These are phyloP conservation scores for Microcyclospora tardicrescens DNA, from an alignment of 2,329 filamentous ascomycete genomes.

Conservation along the genomic window DNA sequence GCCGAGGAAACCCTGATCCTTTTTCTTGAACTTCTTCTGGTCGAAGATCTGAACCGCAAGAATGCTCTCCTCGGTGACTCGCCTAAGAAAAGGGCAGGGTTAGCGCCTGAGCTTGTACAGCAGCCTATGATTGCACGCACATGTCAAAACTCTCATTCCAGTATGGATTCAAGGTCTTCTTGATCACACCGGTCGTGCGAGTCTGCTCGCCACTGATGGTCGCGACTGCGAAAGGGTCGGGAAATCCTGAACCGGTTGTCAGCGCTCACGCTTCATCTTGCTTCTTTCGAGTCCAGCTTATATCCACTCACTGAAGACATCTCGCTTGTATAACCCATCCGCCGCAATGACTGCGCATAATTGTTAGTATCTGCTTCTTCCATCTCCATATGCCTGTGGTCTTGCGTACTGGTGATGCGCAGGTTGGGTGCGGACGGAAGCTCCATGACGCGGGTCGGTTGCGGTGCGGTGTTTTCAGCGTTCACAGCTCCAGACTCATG, in stretches of 20 bases:
- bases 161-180: constrained; percentile 96
- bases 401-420: constrained; percentile 70
- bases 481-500: constrained; percentile 1
- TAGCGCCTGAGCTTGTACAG: constrained; percentile 2
- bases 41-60: constrained; percentile 97
- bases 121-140: constrained; percentile 42
- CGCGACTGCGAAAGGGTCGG: constrained; percentile 93
- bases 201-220: constrained; percentile 97
- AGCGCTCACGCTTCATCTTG: constrained; percentile 3
- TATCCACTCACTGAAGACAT: constrained; percentile 80
- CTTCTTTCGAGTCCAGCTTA: neutral
- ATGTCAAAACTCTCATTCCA: constrained; percentile 99
- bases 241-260: constrained; percentile 55
- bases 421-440: constrained; percentile 57
- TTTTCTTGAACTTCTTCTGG: constrained; percentile 99
- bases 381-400: constrained; percentile 2
- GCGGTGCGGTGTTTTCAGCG: neutral
- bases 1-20: constrained; percentile 96
- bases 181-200: constrained; percentile 92
- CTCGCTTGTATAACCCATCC: constrained; percentile 95
- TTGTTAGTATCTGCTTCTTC: constrained; percentile 1
- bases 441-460: constrained; percentile 24
- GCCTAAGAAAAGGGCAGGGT: constrained; percentile 40
- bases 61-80: constrained; percentile 88
- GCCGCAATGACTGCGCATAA: constrained; percentile 73